A percentile compares a stretch with the other conserved stretches of the same genome.
phyloP scores from a whole-genome alignment of 148 eudicot genomes.

The Bassia scoparia region DNA sequence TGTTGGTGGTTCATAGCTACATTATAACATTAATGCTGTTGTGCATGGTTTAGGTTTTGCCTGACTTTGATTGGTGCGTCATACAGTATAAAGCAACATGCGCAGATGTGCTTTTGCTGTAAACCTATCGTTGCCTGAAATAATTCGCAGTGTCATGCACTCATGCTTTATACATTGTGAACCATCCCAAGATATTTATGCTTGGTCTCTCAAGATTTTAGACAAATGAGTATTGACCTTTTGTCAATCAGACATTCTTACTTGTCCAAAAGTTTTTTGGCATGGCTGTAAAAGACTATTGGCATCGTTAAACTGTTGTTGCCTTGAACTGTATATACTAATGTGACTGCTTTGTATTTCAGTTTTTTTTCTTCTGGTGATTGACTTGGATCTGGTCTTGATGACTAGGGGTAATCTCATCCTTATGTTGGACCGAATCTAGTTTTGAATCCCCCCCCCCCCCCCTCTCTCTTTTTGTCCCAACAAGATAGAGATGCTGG shows the following conservation, averaged over 20 bases:
- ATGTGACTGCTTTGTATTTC: slow-evolving; percentile 1
- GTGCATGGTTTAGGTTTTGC: neutral
- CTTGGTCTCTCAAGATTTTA: slow-evolving; percentile 25
- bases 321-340: slow-evolving; percentile 13
- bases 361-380: neutral
- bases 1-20: slow-evolving; percentile 6
- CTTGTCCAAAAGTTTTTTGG: slow-evolving; percentile 26
- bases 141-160: slow-evolving; percentile 25
- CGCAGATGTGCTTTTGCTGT: neutral
- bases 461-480: neutral
- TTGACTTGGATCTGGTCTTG: slow-evolving; percentile 1
- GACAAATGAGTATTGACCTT: slow-evolving; percentile 17
- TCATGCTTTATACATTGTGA: slow-evolving; percentile 24
- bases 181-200: slow-evolving; percentile 20
- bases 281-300: slow-evolving; percentile 23
- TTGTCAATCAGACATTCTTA: slow-evolving; percentile 20
- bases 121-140: slow-evolving; percentile 20
- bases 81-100: neutral
- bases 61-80: slow-evolving; percentile 4
- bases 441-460: too few species aligned
- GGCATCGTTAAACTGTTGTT: slow-evolving; percentile 17
- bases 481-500: neutral
- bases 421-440: neutral
- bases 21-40: slow-evolving; percentile 3
- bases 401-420: neutral